Percentiles rank a stretch among this genome's conserved stretches.
phyloP scores from a whole-genome alignment of 78 protist species.

The Cavenderia fasciculata region DNA sequence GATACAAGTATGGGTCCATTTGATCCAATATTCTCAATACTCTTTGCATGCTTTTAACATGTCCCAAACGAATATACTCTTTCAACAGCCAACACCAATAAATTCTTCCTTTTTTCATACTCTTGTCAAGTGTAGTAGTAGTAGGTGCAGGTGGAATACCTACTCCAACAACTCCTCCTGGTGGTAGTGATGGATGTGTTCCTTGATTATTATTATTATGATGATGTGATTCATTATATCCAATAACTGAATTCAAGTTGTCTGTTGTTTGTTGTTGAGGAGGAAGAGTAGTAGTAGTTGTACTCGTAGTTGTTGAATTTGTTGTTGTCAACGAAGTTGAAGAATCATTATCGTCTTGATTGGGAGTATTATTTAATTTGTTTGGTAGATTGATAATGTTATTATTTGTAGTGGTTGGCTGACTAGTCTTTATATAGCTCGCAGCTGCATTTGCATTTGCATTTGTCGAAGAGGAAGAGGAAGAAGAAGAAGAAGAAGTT shows the following conservation, averaged over 20 bases:
- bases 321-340: no score
- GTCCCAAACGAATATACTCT: conserved; percentile 60
- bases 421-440: no score
- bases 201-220: neutral
- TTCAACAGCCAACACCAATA: conserved; percentile 72
- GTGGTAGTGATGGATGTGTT: neutral
- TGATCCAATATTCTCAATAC: conserved; percentile 25
- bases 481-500: no score
- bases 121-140: neutral
- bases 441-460: no score
- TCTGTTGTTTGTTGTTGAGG: neutral
- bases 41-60: conserved; percentile 31
- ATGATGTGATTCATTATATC: neutral
- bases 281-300: neutral
- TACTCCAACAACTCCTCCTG: neutral
- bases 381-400: no score
- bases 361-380: no score
- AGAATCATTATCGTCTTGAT: no score
- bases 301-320: neutral
- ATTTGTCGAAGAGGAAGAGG: no score
- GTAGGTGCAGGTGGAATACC: neutral
- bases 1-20: conserved; percentile 6
- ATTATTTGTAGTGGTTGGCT: no score
- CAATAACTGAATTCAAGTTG: neutral
- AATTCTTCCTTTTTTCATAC: neutral